Percentiles rank a stretch among this genome's conserved stretches.
phyloP scores from a whole-genome alignment of 495 filamentous ascomycete species.

The Aspergillus steynii region DNA sequence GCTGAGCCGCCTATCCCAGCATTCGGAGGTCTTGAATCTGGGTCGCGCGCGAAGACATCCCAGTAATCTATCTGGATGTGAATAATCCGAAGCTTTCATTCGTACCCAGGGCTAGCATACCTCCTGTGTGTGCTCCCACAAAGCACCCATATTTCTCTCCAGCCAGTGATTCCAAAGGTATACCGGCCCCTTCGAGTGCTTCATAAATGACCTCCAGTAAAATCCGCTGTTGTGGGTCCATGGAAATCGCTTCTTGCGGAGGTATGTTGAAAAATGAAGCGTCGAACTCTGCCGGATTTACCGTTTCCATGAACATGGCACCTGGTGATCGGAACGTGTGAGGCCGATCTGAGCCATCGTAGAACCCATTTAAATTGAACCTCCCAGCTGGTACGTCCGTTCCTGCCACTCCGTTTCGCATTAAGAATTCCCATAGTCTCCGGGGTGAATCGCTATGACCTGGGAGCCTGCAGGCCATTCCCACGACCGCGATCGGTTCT shows the following conservation, averaged over 20 bases:
- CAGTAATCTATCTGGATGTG: slow-evolving; percentile 18
- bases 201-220: slow-evolving; percentile 50
- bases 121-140: slow-evolving; percentile 19
- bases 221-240: slow-evolving; percentile 61
- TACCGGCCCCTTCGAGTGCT: slow-evolving; percentile 22
- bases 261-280: slow-evolving; percentile 51
- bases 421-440: slow-evolving; percentile 14
- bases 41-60: slow-evolving; percentile 29
- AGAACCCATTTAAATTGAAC: slow-evolving; percentile 7
- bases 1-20: slow-evolving; percentile 23
- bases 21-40: slow-evolving; percentile 21
- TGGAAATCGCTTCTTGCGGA: slow-evolving; percentile 43
- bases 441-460: slow-evolving; percentile 12
- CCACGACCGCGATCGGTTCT: slow-evolving; percentile 14
- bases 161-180: slow-evolving; percentile 18
- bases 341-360: slow-evolving; percentile 10
- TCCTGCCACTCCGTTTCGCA: slow-evolving; percentile 8
- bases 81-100: background rate
- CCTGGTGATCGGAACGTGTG: slow-evolving; percentile 8
- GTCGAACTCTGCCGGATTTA: slow-evolving; percentile 35
- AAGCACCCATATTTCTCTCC: slow-evolving; percentile 19
- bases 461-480: slow-evolving; percentile 14
- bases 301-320: slow-evolving; percentile 16
- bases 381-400: slow-evolving; percentile 8
- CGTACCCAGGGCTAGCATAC: background rate